A percentile compares a stretch with the other conserved stretches of the same genome.
Evolutionary conservation across 768 basidiomycete genomes (phyloP).

Genomic region (Termitomyces sp.): DNA sequence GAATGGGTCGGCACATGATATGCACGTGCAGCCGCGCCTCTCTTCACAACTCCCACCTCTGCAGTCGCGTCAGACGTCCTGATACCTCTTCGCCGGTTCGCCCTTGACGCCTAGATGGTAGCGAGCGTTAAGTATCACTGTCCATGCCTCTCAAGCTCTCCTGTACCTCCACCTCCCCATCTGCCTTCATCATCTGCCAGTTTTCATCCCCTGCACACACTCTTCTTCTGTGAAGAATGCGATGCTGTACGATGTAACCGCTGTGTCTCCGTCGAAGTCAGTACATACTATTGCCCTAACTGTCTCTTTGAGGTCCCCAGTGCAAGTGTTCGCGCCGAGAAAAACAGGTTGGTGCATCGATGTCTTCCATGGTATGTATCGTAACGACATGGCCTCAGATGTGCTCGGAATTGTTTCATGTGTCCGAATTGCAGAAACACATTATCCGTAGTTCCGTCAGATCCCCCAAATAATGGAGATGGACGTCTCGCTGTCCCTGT

Average conservation of each 20-base stretch:
- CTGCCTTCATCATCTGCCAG: conserved; percentile 72
- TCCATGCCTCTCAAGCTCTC: conserved; percentile 58
- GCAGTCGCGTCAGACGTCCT: background rate
- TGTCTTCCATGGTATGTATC: conserved; percentile 1
- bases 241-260: conserved; percentile 91
- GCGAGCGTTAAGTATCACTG: conserved; percentile 57
- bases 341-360: conserved; percentile 65
- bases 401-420: conserved; percentile 95
- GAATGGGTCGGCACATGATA: background rate
- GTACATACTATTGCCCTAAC: conserved; percentile 97
- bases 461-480: conserved; percentile 64
- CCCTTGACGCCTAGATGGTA: background rate
- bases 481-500: conserved; percentile 47
- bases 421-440: conserved; percentile 93
- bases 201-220: conserved; percentile 77
- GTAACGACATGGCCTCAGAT: conserved; percentile 45
- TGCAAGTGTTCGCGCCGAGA: conserved; percentile 96
- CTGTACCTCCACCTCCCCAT: conserved; percentile 68
- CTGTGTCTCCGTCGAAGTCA: conserved; percentile 90
- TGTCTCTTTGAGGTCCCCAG: conserved; percentile 98
- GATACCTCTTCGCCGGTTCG: background rate
- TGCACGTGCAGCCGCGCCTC: background rate
- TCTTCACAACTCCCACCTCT: background rate
- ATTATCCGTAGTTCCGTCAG: conserved; percentile 85
- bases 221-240: conserved; percentile 99